Conservation (phyloP, 768 basidiomycete genomes). For the Pisolithus marmoratus region DNA sequence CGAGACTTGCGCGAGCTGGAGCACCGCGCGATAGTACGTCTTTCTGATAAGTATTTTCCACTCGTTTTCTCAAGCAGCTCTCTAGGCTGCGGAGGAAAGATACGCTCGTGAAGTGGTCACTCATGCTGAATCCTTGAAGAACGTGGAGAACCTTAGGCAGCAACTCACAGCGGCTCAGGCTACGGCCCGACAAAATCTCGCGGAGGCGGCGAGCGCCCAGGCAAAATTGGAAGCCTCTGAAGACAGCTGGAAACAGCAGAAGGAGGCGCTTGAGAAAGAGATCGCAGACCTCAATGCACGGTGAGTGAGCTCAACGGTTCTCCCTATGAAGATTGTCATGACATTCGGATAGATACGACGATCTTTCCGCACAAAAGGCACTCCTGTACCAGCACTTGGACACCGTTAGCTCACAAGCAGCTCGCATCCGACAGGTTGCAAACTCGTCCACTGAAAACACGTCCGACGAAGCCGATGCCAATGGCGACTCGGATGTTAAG, state of each 20-base stretch:
- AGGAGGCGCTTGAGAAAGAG: constrained; percentile 73
- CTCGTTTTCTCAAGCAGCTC: not conserved
- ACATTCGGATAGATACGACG: constrained; percentile 49
- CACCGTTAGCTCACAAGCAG: constrained; percentile 74
- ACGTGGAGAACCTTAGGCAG: constrained; percentile 56
- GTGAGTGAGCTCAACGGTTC: constrained; percentile 33
- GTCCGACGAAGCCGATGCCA: constrained; percentile 38
- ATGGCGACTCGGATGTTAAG: constrained; percentile 56
- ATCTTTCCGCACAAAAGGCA: constrained; percentile 69
- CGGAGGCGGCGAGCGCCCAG: constrained; percentile 66
- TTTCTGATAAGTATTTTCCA: not conserved
- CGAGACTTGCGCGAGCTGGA: constrained; percentile 62
- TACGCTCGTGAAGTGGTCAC: constrained; percentile 78
- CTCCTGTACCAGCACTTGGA: constrained; percentile 82
- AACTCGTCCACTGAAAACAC: constrained; percentile 40
- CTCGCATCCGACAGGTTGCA: constrained; percentile 70
- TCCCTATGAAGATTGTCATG: not conserved
- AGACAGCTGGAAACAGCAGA: constrained; percentile 76
- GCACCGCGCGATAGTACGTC: constrained; percentile 58
- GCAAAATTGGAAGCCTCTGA: constrained; percentile 70
- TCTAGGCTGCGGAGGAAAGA: constrained; percentile 68
- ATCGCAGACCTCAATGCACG: constrained; percentile 63
- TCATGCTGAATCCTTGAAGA: constrained; percentile 82
- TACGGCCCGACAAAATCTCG: constrained; percentile 50
- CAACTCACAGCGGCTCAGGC: constrained; percentile 51